Evolutionary conservation across 2,329 filamentous ascomycete species (phyloP).

Genomic region (Clathrospora elynae): DNA sequence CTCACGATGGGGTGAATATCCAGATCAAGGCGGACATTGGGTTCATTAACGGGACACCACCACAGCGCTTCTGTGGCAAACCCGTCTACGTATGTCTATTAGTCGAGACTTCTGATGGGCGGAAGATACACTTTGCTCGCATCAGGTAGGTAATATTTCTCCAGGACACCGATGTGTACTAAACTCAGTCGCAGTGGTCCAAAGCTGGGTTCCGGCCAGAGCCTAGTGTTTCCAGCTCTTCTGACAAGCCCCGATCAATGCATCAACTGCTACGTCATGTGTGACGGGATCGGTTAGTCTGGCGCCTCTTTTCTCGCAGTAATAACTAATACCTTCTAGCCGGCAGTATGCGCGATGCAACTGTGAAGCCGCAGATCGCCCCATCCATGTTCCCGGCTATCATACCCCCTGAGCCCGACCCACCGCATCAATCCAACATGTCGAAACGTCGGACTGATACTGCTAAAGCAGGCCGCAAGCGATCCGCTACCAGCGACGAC

Average conservation of each 20-base stretch:
- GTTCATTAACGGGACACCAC: conserved; percentile 69
- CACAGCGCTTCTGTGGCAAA: conserved; percentile 67
- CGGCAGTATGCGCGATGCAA: conserved; percentile 61
- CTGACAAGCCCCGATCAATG: conserved; percentile 61
- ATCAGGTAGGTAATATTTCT: conserved; percentile 52
- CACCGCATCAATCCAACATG: conserved; percentile 33
- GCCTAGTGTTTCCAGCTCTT: conserved; percentile 64
- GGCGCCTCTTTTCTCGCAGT: rapidly evolving
- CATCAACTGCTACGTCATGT: conserved; percentile 74
- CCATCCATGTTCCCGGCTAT: conserved; percentile 50
- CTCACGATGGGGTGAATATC: conserved; percentile 57
- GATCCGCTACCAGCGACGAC: conserved; percentile 48
- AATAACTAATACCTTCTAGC: conserved; percentile 48
- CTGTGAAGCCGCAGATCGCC: conserved; percentile 58
- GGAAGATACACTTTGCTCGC: conserved; percentile 69
- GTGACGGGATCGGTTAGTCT: conserved; percentile 74
- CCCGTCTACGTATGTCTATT: conserved; percentile 74
- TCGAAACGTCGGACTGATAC: conserved; percentile 37
- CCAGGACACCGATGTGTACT: neutral
- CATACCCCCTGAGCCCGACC: conserved; percentile 24
- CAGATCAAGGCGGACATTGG: conserved; percentile 70
- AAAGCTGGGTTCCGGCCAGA: conserved; percentile 66
- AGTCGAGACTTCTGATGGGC: conserved; percentile 71
- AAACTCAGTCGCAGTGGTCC: conserved; percentile 61
- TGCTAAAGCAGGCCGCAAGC: conserved; percentile 9